Evolutionary conservation across 1,284 basidiomycete species (phyloP), one percentile per base, ranked within the genome.

Genomic region (Trichosporon inkin): DNA sequence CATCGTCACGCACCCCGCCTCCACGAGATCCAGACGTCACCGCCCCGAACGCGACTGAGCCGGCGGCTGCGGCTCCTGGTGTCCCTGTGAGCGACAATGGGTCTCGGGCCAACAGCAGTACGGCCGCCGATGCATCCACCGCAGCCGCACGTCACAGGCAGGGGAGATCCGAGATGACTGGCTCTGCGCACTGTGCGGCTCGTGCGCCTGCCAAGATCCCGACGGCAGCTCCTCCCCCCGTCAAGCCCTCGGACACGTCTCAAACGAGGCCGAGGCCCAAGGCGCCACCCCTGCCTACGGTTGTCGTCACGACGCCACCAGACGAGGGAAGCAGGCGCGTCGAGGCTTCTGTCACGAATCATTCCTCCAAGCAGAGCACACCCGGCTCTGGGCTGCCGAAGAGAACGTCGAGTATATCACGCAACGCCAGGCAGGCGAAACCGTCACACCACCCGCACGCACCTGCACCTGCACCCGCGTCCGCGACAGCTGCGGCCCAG

Each of bases 291-390:
- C 44, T 32, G 44, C 44, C 44, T 14, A 49, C 44, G 10, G 44
- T 49, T n/a, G 44, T 49, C 10, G 44, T 49, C 24, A 49, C 44
- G 24, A 49, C 44, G 44, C 44, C 44, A 32, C 44, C 44, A 32
- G 44, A 49, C 13, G 44, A 49, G 28, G 44, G 24, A 49, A 49
- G 44, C 44, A 49, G 28, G 44, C 44, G 44, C 14, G 44, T 49
- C 24, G 28, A 49, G 24, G 24, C 44, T 28, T 49, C 44, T 32
- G 44, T 17, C 24, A 32, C 44, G 28, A 49, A 28, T 16, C 22
- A 17, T 14, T 32, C 44, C 16, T 2, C 10, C 22, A 49, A 49
- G 44, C 14, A 11, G 6, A 47, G 16, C 20, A 28, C 22, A 6
- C 8, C 44, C 5, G 17, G 38, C 16, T 11, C 22, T 6, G 22